Conservation (phyloP, 2,329 filamentous ascomycete genomes). For the Stagonosporopsis chrysanthemi region DNA sequence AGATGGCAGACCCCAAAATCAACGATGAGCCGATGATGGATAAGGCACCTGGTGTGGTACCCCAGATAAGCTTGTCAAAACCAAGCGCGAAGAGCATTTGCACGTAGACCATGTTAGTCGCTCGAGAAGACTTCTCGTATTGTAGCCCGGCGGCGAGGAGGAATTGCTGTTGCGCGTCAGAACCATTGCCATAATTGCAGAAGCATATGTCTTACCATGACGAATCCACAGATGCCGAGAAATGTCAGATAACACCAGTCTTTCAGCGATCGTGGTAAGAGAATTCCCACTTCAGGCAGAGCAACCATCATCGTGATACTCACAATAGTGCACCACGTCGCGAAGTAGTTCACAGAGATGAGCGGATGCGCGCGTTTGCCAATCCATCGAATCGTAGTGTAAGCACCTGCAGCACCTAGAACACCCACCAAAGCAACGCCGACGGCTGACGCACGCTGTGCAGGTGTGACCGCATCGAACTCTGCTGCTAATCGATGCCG, state of each 20-base stretch:
- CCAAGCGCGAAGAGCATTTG: slow-evolving; percentile 74
- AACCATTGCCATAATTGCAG: not conserved
- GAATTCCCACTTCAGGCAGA: slow-evolving; percentile 64
- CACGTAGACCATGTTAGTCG: slow-evolving; percentile 72
- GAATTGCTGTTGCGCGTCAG: slow-evolving; percentile 65
- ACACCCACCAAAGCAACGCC: slow-evolving; percentile 78
- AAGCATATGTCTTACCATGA: slow-evolving; percentile 60
- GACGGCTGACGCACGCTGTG: slow-evolving; percentile 74
- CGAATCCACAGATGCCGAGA: slow-evolving; percentile 77
- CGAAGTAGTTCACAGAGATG: slow-evolving; percentile 88
- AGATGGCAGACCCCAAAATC: slow-evolving; percentile 71
- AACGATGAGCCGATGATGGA: slow-evolving; percentile 68
- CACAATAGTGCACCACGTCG: slow-evolving; percentile 72
- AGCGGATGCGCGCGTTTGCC: slow-evolving; percentile 81
- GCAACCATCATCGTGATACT: slow-evolving; percentile 66
- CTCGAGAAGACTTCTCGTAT: slow-evolving; percentile 69
- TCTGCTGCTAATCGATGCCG: slow-evolving; percentile 41
- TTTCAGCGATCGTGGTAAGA: slow-evolving; percentile 60
- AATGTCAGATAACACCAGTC: slow-evolving; percentile 74
- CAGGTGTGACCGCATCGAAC: slow-evolving; percentile 60
- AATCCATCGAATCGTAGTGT: slow-evolving; percentile 79
- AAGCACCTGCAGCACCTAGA: slow-evolving; percentile 75
- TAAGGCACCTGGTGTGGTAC: slow-evolving; percentile 63
- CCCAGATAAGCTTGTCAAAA: slow-evolving; percentile 70
- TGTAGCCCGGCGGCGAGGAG: slow-evolving; percentile 80